Base-by-base conservation (phyloP, 768 basidiomycete genomes). In the Russula abietina region DNA sequence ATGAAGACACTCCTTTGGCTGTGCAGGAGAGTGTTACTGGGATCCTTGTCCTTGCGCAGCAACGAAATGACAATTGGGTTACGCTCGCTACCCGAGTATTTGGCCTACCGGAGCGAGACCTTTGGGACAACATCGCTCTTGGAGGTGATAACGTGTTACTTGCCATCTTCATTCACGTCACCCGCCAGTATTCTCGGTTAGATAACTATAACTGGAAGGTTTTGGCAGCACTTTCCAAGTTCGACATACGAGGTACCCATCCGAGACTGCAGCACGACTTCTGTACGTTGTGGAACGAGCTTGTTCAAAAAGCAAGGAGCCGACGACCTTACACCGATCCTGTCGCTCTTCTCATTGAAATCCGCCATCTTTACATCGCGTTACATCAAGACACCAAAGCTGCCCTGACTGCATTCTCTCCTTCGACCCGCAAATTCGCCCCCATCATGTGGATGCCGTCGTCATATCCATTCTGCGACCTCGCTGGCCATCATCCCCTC, bases 61-160 rank as follows among this genome's bases (percentile, higher is more conserved):
- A 19, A 16, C 60, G 36, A 2, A 45, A 49, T 28, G 45, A 61
- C 1, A n/a, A 32, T 28, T 61, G 60, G 60, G 3, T 28, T 12
- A 12, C 1, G 17, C 24, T 61, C 1, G 53, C 30, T 2, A 28
- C 11, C 2, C 22, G 11, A 10, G 45, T 49, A 12, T 32, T 39
- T 10, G 33, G 30, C 17, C 1, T 55, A 10, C 19, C 45, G 4
- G 38, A 19, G 5, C 16, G 8, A 16, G 45, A 30, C 17, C n/a
- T 7, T 61, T 14, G 36, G 9, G 28, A 30, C 32, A 19, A 54
- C 9, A 2, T 55, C 9, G 3, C 9, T 4, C 10, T 30, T n/a
- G 60, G 45, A 7, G 53, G 22, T 12, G 12, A 55, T 28, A 61
- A 22, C 22, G 36, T 61, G 8, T 30, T 49, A n/a, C 54, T 61